Conservation (phyloP, 352 stramenopile genomes). For the Phytopythium kandeliae region DNA sequence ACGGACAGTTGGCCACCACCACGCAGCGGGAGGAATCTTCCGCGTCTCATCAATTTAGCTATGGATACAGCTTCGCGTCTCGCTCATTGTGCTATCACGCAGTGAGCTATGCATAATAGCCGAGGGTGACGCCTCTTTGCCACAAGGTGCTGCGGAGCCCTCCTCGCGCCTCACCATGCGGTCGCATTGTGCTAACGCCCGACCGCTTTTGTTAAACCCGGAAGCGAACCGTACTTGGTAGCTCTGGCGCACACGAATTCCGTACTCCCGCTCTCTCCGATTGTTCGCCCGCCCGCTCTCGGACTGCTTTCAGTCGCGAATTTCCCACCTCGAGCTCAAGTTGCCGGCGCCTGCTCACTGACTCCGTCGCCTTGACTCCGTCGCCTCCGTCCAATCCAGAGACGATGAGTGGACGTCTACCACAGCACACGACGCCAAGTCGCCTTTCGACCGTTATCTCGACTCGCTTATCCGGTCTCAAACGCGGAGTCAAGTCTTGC, state of each 20-base stretch:
- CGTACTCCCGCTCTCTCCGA: neutral
- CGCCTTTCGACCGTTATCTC: neutral
- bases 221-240: no score
- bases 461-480: neutral
- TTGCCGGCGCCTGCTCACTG: neutral
- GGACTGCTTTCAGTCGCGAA: constrained; percentile 22
- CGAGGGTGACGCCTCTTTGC: neutral
- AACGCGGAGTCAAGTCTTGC: neutral
- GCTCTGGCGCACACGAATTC: neutral
- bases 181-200: neutral
- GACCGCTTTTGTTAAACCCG: neutral
- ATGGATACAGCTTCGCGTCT: neutral
- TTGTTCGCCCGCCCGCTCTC: no score
- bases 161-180: neutral
- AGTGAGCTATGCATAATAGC: neutral
- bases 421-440: neutral
- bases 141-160: neutral
- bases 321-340: constrained; percentile 16
- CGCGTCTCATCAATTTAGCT: neutral
- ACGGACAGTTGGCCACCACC: neutral
- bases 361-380: neutral
- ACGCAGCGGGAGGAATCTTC: neutral
- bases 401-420: neutral
- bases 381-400: neutral
- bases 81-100: no score